These are phyloP conservation scores for Kodamaea plutei DNA, from an alignment of 1,139 yeast species.

Conservation along the genomic window DNA sequence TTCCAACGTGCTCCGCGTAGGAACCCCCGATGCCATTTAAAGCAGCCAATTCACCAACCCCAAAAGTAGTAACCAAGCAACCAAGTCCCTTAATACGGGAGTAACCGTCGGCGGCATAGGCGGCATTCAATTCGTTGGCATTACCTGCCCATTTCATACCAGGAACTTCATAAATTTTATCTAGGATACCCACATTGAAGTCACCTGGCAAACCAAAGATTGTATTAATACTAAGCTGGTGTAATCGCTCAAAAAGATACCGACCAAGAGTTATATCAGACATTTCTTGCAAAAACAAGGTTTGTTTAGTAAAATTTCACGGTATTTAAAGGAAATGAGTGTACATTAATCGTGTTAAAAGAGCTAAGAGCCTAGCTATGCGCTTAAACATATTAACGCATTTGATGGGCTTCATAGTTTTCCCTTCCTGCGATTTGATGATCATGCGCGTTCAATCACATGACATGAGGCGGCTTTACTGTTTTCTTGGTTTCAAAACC, in stretches of 20 bases:
- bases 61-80: slow-evolving; percentile 39
- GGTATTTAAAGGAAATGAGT: no score
- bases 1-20: slow-evolving; percentile 40
- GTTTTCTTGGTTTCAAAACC: no score
- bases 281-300: slow-evolving; percentile 21
- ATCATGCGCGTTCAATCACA: slow-evolving; percentile 1
- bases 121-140: slow-evolving; percentile 42
- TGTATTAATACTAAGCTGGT: slow-evolving; percentile 37
- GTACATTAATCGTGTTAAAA: no score
- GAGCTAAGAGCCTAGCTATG: slow-evolving; percentile 1
- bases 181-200: slow-evolving; percentile 35
- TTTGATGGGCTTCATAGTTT: background rate
- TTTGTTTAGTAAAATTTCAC: no score
- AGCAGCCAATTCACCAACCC: slow-evolving; percentile 41
- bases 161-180: slow-evolving; percentile 34
- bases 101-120: slow-evolving; percentile 44
- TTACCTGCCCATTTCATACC: slow-evolving; percentile 40
- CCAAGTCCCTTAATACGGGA: slow-evolving; percentile 36
- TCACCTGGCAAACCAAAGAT: slow-evolving; percentile 44
- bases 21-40: slow-evolving; percentile 42
- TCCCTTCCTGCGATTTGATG: background rate
- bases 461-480: no score
- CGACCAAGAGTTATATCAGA: slow-evolving; percentile 39
- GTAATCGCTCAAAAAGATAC: slow-evolving; percentile 42
- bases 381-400: no score